Conservation (phyloP, 208 protist genomes). For the Phytomonas sp. region DNA sequence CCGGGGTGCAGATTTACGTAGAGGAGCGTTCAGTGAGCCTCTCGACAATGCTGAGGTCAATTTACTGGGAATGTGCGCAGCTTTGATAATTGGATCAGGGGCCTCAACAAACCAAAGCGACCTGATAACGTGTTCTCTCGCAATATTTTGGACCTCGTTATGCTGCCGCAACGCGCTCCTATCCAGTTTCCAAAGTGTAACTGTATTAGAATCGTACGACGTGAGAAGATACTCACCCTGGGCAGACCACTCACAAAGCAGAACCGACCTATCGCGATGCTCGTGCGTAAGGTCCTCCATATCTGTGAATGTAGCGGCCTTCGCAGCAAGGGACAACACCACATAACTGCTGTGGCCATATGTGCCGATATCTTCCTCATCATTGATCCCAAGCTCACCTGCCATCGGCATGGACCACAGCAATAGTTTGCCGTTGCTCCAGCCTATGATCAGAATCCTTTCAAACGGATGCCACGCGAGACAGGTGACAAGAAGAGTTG, state of each 20-base stretch:
- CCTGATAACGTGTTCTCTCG: constrained; percentile 13
- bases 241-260: constrained; percentile 42
- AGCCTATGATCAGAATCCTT: constrained; percentile 67
- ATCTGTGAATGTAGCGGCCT: constrained; percentile 28
- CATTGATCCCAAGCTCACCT: constrained; percentile 23
- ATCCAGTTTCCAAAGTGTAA: constrained; percentile 69
- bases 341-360: constrained; percentile 14
- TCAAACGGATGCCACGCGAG: constrained; percentile 85
- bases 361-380: constrained; percentile 15
- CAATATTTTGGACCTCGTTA: not conserved
- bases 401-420: constrained; percentile 47
- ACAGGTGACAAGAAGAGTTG: constrained; percentile 22
- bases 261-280: constrained; percentile 47
- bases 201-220: constrained; percentile 36
- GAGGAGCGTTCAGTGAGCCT: not conserved
- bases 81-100: constrained; percentile 25
- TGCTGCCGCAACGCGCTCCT: constrained; percentile 20
- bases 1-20: not conserved
- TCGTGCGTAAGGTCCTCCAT: constrained; percentile 51
- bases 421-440: constrained; percentile 67
- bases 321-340: constrained; percentile 25
- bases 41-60: not conserved
- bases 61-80: constrained; percentile 29
- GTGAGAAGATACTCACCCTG: constrained; percentile 54
- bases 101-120: constrained; percentile 65